Base-by-base conservation (phyloP, 768 basidiomycete species). In the Leccinellum luteum region DNA sequence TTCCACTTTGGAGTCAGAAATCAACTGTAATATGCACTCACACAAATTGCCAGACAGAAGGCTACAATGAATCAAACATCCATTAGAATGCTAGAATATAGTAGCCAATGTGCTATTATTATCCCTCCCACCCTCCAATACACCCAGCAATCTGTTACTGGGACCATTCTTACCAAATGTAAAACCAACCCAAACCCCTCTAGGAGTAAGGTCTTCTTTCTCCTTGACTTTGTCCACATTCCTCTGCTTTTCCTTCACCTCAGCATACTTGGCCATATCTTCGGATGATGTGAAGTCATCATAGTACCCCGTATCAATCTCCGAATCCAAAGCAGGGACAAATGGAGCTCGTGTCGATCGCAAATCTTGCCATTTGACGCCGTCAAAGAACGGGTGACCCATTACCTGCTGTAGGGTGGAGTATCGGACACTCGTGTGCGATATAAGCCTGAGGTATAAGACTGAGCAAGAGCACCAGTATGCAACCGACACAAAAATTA, bases 181-280 rank as follows among this genome's bases (percentile, higher is more conserved):
- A 66, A 94, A 94, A 3, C 92, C 92, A 53, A 92, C 92, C 92
- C 92, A 93, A 44, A 93, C 89, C 5, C 92, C 92, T 49, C 92
- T 76, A 2, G 79, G 71, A 64, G 81, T 75, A 3, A 79, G 72
- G 58, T 92, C 91, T 4, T 91, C 92, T 72, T 90, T 90, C 77
- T 98, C 96, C 72, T 82, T 85, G 17, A 98, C 91, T 56, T 82
- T 83, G 25, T 96, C 96, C 25, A 99, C 95, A 69, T 98, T 95
- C 66, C 76, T 79, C 75, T 98, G 94, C 75, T 98, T 99, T 79
- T 97, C 97, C 73, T 90, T 85, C 7, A 99, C 97, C 72, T 99
- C 96, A 12, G 95, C 93, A 69, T 98, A 98, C 76, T 98, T 98
- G 51, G 92, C 94, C 95, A 98, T 98, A 69, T 98, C 96, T 57